These are phyloP conservation scores for Leishmania guyanensis DNA, from an alignment of 208 protist genomes.

Conservation along the genomic window DNA sequence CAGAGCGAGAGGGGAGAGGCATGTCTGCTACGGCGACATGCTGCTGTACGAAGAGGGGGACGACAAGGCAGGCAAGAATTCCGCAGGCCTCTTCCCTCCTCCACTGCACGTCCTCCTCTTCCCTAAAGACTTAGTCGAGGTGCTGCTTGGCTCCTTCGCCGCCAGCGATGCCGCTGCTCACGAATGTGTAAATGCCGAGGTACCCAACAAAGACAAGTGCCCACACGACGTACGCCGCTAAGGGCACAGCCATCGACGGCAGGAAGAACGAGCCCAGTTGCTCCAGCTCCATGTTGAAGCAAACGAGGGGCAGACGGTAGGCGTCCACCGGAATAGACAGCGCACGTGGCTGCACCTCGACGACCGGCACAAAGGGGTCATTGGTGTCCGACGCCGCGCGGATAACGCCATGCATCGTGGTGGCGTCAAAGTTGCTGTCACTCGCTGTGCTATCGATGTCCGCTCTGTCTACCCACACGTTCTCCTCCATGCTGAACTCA, in stretches of 20 bases:
- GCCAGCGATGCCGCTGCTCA: constrained; percentile 28
- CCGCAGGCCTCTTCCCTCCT: neutral
- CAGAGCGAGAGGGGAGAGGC: neutral
- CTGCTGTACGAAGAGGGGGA: neutral
- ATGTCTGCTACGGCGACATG: neutral
- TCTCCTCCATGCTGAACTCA: constrained; percentile 29
- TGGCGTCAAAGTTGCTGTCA: neutral
- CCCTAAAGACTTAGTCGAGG: neutral
- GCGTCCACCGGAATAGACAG: constrained; percentile 27
- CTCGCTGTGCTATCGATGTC: neutral
- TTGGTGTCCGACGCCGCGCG: neutral
- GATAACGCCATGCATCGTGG: neutral
- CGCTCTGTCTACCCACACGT: constrained; percentile 25
- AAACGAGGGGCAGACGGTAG: constrained; percentile 25
- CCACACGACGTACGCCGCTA: constrained; percentile 19
- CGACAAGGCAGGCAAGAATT: too few relatives aligned
- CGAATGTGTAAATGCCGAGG: constrained; percentile 20
- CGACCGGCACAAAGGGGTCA: constrained; percentile 27
- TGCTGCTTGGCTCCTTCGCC: neutral
- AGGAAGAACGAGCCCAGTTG: constrained; percentile 16
- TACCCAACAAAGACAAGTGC: constrained; percentile 30
- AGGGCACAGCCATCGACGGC: constrained; percentile 23
- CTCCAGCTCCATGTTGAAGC: constrained; percentile 42
- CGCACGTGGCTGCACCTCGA: constrained; percentile 31
- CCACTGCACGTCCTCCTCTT: neutral